Base-by-base conservation (phyloP, 2,329 filamentous ascomycete species). In the Phialophora chinensis region DNA sequence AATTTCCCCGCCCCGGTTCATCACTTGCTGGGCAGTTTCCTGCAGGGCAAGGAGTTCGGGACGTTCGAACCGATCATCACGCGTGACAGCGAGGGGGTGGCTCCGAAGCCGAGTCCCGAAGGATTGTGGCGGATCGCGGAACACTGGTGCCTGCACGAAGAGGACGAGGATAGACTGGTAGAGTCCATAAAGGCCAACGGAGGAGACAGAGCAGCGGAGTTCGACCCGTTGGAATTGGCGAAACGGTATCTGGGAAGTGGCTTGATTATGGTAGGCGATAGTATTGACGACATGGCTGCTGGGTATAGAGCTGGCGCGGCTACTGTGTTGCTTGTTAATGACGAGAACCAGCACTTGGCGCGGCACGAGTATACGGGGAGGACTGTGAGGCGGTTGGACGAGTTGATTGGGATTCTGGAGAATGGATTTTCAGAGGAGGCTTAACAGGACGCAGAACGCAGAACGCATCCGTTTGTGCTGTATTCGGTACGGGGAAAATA, bases 231-330 rank as follows among this genome's bases (percentile, higher is more conserved):
- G 63, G 65, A 67, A 2, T 84, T 97, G 3, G 80, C 80, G 60
- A 95, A 65, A 50, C 52, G 35, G 33, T 54, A 64, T 38, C 55
- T 69, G 31, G 71, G 72, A 14, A 62, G 67, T 14, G 62, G 63
- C 10, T 57, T 69, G 33, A 56, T 68, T 60, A 60, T 73, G 82
- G 81, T 84, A 25, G 91, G 91, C 3, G 91, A 94, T 75, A 93
- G 90, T 17, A 87, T 96, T 63, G 95, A 98, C 77, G 95, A 99
- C 76, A 96, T 98, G 87, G 91, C 90, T 7, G 92, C 94, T 0
- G 94, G 95, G 0, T 86, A 90, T 66, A 84, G 83, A 60, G 94
- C 94, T 0, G 94, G 94, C 0, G 92, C 93, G 1, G 91, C 92
- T 38, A 98, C 95, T 0, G 93, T 98, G n/a, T 76, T 98, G 75